Conservation (phyloP, 352 stramenopile species). For the Plasmopara halstedii region DNA sequence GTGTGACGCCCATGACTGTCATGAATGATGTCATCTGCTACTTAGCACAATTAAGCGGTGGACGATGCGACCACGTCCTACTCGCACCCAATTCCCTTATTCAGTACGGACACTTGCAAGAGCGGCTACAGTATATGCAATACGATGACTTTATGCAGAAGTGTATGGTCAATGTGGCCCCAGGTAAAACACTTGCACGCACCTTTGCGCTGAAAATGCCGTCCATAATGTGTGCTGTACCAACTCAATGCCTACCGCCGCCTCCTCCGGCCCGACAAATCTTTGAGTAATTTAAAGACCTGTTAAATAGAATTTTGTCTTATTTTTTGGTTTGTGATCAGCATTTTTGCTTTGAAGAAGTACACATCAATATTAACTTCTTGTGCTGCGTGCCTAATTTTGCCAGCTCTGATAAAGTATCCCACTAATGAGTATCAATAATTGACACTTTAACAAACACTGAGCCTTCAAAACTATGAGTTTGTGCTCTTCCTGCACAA, state of each 20-base stretch:
- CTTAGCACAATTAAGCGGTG: slow-evolving; percentile 30
- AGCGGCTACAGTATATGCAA: slow-evolving; percentile 39
- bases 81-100: slow-evolving; percentile 38
- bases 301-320: slow-evolving; percentile 22
- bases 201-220: slow-evolving; percentile 29
- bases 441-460: no score
- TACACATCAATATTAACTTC: no score
- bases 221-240: slow-evolving; percentile 21
- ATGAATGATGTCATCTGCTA: slow-evolving; percentile 31
- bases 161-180: slow-evolving; percentile 27
- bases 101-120: slow-evolving; percentile 36
- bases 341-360: no score
- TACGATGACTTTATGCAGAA: slow-evolving; percentile 39
- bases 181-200: slow-evolving; percentile 25
- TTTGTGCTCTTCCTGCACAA: no score
- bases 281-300: slow-evolving; percentile 32
- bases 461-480: no score
- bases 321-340: slow-evolving; percentile 6
- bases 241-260: slow-evolving; percentile 28
- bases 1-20: slow-evolving; percentile 25
- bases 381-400: no score
- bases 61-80: slow-evolving; percentile 27
- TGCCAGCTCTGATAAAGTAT: no score
- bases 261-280: slow-evolving; percentile 25
- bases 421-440: no score